Conservation (phyloP, 2,329 filamentous ascomycete genomes). For the Metarhizium brunneum region DNA sequence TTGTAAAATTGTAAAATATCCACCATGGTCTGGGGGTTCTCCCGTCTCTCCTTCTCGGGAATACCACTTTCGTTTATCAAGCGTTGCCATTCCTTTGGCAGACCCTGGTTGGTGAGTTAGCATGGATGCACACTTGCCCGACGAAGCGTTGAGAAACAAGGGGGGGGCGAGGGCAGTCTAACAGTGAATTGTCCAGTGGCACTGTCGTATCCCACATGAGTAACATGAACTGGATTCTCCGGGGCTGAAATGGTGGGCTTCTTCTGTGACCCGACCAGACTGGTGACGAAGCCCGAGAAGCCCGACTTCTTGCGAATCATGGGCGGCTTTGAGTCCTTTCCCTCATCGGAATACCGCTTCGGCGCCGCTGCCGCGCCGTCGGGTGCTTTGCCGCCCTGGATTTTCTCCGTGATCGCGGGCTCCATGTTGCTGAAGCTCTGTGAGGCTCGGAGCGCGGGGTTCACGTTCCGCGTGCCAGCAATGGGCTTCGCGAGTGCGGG, state of each 20-base stretch:
- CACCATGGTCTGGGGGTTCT: slow-evolving; percentile 91
- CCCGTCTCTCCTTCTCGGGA: slow-evolving; percentile 87
- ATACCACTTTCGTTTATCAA: slow-evolving; percentile 94
- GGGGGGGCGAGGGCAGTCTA: slow-evolving; percentile 26
- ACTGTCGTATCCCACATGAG: slow-evolving; percentile 95
- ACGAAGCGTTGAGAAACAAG: neutral
- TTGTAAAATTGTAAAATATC: slow-evolving; percentile 97
- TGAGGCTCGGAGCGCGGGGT: slow-evolving; percentile 54
- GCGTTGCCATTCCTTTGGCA: slow-evolving; percentile 97
- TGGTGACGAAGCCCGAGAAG: slow-evolving; percentile 81
- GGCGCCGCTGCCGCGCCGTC: slow-evolving; percentile 41
- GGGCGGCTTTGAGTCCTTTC: slow-evolving; percentile 49
- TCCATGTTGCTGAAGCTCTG: slow-evolving; percentile 39
- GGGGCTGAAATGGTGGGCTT: slow-evolving; percentile 94
- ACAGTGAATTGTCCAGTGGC: slow-evolving; percentile 94
- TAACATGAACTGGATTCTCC: slow-evolving; percentile 95
- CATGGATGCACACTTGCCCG: neutral
- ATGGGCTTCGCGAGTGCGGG: slow-evolving; percentile 37
- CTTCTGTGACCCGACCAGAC: slow-evolving; percentile 72
- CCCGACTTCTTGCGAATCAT: slow-evolving; percentile 75
- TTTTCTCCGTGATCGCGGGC: slow-evolving; percentile 27
- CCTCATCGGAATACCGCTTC: slow-evolving; percentile 76
- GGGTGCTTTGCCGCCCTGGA: slow-evolving; percentile 19
- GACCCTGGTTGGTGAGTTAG: slow-evolving; percentile 49
- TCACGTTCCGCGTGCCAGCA: slow-evolving; percentile 39